Percentiles rank a stretch among this genome's conserved stretches.
phyloP scores from a whole-genome alignment of 306 rosid species.

The Rosa lucieae region DNA sequence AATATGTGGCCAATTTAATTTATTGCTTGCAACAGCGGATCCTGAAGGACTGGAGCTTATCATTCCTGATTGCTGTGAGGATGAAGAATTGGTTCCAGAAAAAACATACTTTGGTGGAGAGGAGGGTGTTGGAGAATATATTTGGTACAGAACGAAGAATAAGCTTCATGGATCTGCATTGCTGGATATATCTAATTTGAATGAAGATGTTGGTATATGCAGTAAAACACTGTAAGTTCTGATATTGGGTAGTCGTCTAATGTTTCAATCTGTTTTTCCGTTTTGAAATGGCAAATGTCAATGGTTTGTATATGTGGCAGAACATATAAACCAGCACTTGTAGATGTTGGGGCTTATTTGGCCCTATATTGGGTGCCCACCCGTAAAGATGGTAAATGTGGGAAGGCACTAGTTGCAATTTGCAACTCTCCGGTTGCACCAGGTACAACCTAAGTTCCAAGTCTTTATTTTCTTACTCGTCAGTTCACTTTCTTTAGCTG shows the following conservation, averaged over 20 bases:
- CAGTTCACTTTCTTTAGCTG: conserved; percentile 1
- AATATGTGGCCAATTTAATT: neutral
- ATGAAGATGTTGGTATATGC: conserved; percentile 55
- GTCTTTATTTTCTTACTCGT: neutral
- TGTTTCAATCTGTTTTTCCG: conserved; percentile 9
- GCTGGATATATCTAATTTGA: conserved; percentile 49
- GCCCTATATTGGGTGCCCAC: conserved; percentile 85
- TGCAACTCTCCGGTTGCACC: conserved; percentile 66
- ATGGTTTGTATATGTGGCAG: conserved; percentile 43
- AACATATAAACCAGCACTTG: conserved; percentile 65
- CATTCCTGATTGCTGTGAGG: conserved; percentile 75
- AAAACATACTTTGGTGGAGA: conserved; percentile 86
- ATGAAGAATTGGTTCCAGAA: conserved; percentile 46
- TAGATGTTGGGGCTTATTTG: conserved; percentile 80
- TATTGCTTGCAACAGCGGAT: conserved; percentile 51
- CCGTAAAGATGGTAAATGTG: conserved; percentile 73
- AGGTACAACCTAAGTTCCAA: conserved; percentile 46
- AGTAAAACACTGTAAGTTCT: conserved; percentile 66
- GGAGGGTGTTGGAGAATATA: conserved; percentile 81
- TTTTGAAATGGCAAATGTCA: conserved; percentile 23
- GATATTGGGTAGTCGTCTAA: conserved; percentile 23
- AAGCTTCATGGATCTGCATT: conserved; percentile 69
- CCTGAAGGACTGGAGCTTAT: conserved; percentile 77
- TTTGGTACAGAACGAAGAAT: conserved; percentile 68
- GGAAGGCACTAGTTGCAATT: conserved; percentile 70